Conservation (phyloP, 805 yeast species). For the Saccharomyces paradoxus region DNA sequence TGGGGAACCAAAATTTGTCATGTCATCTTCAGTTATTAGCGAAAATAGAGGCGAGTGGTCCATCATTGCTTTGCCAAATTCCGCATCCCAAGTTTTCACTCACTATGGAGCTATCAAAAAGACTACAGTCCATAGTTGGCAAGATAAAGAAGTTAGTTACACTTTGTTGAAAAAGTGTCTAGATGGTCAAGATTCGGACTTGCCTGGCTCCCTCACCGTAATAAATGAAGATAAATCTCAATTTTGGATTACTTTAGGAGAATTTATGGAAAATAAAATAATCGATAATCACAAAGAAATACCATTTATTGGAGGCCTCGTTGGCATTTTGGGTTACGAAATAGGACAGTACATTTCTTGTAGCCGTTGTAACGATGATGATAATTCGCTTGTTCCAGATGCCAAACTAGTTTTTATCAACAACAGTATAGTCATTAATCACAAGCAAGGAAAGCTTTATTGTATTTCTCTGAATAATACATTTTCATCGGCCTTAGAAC, state of each 20-base stretch:
- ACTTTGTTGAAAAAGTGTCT: constrained; percentile 1
- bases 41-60: constrained; percentile 64
- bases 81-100: constrained; percentile 39
- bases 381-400: constrained; percentile 47
- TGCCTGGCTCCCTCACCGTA: constrained; percentile 6
- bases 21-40: constrained; percentile 57
- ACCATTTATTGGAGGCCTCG: constrained; percentile 86
- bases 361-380: constrained; percentile 27
- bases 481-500: constrained; percentile 23
- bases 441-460: constrained; percentile 37
- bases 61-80: constrained; percentile 64
- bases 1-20: constrained; percentile 36
- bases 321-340: constrained; percentile 84
- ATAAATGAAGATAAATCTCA: constrained; percentile 17
- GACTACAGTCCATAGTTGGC: constrained; percentile 27
- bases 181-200: neutral
- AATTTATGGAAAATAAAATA: constrained; percentile 20
- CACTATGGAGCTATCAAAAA: constrained; percentile 47
- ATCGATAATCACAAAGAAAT: constrained; percentile 29
- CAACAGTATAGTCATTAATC: constrained; percentile 51
- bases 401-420: constrained; percentile 66
- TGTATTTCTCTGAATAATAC: constrained; percentile 42
- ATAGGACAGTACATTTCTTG: constrained; percentile 52
- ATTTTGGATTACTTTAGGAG: constrained; percentile 25
- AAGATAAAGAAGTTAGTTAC: constrained; percentile 12